These are phyloP conservation scores for Mesembryanthemum crystallinum DNA, from an alignment of 148 eudicot species.

Conservation along the genomic window DNA sequence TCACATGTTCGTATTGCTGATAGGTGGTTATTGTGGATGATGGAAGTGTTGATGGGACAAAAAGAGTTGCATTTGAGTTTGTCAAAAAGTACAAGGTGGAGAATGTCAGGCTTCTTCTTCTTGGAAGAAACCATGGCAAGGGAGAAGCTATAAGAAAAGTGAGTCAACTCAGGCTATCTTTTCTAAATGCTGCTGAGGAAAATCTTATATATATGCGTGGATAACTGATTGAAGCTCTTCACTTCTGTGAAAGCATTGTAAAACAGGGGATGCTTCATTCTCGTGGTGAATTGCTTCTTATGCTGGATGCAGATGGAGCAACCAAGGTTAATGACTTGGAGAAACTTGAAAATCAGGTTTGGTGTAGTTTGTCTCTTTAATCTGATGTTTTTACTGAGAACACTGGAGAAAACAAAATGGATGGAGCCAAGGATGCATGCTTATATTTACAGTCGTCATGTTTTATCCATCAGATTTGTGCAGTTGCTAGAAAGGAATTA, in stretches of 20 bases:
- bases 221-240: slow-evolving; percentile 54
- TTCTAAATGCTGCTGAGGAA: slow-evolving; percentile 5
- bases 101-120: slow-evolving; percentile 76
- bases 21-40: slow-evolving; percentile 95
- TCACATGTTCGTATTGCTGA: slow-evolving; percentile 23
- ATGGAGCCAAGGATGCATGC: background rate
- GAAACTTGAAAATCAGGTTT: slow-evolving; percentile 95
- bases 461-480: slow-evolving; percentile 55
- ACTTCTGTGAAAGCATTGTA: slow-evolving; percentile 77
- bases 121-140: slow-evolving; percentile 91
- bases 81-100: slow-evolving; percentile 75
- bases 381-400: background rate
- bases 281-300: slow-evolving; percentile 88
- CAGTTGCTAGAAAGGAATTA: slow-evolving; percentile 56
- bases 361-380: slow-evolving; percentile 17
- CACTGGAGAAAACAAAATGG: background rate
- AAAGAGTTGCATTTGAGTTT: slow-evolving; percentile 78
- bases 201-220: slow-evolving; percentile 16
- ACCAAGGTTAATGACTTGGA: slow-evolving; percentile 87
- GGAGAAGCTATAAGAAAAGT: slow-evolving; percentile 99
- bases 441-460: slow-evolving; percentile 27
- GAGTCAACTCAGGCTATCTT: slow-evolving; percentile 43
- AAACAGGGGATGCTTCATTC: slow-evolving; percentile 99
- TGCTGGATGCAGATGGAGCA: slow-evolving; percentile 99
- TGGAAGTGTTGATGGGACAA: slow-evolving; percentile 89